Base-by-base conservation (phyloP, 352 stramenopile species). In the Phytopythium aichiense region DNA sequence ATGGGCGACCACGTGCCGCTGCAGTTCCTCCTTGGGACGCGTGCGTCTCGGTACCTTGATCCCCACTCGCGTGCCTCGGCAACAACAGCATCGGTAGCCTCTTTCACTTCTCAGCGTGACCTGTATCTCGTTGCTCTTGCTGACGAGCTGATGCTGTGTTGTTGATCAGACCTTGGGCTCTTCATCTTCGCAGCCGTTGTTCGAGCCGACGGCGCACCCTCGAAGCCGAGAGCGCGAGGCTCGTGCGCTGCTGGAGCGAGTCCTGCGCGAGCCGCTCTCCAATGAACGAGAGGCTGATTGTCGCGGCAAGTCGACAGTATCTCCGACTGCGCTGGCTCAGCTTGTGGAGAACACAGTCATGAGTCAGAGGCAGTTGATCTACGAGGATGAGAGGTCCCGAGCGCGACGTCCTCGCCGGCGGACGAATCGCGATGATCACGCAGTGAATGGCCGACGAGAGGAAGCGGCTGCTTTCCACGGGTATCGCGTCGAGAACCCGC, bases 1-100 rank as follows among this genome's bases (percentile, higher is more conserved):
- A 56, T 51, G 56, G 74, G 81, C 33, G 77, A 86, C 40, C 65
- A 92, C 65, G 75, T 92, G 7, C 83, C 83, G 37, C 69, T 92
- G 18, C 67, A 77, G 38, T 92, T 92, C 61, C 69, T 92, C 18
- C 81, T 90, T 5, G 83, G 83, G 2, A 56, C 68, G 30, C 71
- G 72, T 3, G 72, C 66, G 15, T 80, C 68, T 49, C 55, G 72
- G 22, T 91, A 88, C 60, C 56, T 63, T 18, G 46, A 55, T 23
- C 38, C 23, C 31, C 48, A 25, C 16, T 15, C 48, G 5, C 48
- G 48, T 11, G 48, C 25, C 7, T 38, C 48, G 6, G 25, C 28
- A 0, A 1, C 48, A 0, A 18, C 22, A 7, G 22, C 23, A 33
- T 54, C 48, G 48, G 48, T 54, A 54, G 4, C 7, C 22, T 12